Evolutionary conservation across 345 rosid species (phyloP).

Genomic region (Eucalyptus pauciflora): DNA sequence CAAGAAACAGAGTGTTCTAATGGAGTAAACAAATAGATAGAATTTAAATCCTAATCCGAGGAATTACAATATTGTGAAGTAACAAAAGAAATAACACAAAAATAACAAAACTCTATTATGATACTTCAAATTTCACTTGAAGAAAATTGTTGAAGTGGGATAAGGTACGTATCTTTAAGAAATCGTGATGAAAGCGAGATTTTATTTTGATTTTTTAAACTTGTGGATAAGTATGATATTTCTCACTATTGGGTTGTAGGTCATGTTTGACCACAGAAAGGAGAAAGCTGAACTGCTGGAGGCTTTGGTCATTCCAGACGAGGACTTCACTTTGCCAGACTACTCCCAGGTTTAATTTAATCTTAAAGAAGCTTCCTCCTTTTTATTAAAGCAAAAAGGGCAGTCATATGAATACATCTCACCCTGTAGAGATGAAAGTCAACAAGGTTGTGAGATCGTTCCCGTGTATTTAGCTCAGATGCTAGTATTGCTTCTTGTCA

Average conservation of each 20-base stretch:
- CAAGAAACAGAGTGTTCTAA: background rate
- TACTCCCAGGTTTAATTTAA: background rate
- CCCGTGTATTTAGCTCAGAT: background rate
- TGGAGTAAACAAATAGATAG: background rate
- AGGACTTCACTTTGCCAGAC: background rate
- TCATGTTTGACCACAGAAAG: too few relatives aligned
- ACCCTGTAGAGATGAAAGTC: rapidly evolving
- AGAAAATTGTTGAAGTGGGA: background rate
- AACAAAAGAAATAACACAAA: background rate
- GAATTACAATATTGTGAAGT: background rate
- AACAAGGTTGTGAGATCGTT: background rate
- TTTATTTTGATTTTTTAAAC: background rate
- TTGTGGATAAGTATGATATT: background rate
- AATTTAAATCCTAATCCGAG: background rate
- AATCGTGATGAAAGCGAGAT: background rate
- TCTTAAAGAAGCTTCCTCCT: background rate
- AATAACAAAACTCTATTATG: background rate
- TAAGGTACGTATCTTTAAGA: background rate
- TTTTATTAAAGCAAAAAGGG: background rate
- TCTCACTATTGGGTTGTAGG: background rate
- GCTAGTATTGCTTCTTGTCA: background rate
- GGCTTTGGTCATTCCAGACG: background rate
- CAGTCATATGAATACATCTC: background rate
- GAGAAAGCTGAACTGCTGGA: too few relatives aligned
- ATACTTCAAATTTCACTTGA: background rate